Evolutionary conservation across 1,139 yeast species (phyloP).

Genomic region (Geotrichum europaeum): DNA sequence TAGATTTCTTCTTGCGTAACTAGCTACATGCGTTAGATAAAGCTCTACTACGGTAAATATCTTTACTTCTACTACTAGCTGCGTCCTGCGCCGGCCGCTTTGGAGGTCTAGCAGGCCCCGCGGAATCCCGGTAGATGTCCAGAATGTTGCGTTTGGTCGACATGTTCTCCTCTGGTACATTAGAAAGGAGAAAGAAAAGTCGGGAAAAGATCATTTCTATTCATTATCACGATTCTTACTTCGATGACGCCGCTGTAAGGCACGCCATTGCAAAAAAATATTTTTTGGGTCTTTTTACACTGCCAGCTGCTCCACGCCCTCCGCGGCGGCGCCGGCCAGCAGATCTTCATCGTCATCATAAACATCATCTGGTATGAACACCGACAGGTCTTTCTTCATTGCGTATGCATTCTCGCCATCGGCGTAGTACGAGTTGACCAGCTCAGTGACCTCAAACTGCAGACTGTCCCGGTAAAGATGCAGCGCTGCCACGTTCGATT

Average conservation of each 20-base stretch:
- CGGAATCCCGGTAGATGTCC: background rate
- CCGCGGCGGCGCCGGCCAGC: slow-evolving; percentile 23
- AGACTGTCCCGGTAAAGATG: slow-evolving; percentile 86
- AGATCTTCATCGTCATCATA: slow-evolving; percentile 31
- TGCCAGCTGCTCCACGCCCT: slow-evolving; percentile 10
- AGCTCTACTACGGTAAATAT: background rate
- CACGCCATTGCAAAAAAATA: background rate
- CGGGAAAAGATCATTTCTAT: background rate
- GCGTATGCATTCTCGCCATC: slow-evolving; percentile 99
- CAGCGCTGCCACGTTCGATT: slow-evolving; percentile 88
- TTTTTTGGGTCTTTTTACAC: background rate
- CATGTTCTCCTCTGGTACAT: background rate
- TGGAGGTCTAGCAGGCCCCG: background rate
- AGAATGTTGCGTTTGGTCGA: background rate
- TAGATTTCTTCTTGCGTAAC: background rate
- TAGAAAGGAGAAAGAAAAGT: background rate
- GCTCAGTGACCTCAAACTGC: slow-evolving; percentile 67
- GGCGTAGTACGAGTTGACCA: slow-evolving; percentile 85
- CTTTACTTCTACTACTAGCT: background rate
- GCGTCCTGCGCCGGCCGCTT: background rate
- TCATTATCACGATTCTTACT: background rate
- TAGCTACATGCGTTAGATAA: background rate
- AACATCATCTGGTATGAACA: slow-evolving; percentile 21
- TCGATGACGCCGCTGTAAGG: background rate
- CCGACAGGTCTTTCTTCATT: slow-evolving; percentile 48